Base-by-base conservation (phyloP, 768 basidiomycete species). In the Austroboletus festivus region DNA sequence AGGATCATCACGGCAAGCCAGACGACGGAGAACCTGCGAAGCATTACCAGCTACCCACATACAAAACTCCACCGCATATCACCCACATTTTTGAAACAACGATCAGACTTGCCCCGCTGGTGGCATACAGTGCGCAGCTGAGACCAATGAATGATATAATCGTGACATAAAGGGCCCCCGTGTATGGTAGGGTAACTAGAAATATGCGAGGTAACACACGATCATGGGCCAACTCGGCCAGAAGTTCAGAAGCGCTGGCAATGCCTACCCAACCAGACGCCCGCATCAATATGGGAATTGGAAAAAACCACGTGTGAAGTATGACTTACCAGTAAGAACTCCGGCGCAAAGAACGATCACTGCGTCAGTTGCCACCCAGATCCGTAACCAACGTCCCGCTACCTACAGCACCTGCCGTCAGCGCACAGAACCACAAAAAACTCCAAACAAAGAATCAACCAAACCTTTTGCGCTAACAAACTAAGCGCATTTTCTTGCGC, bases 311-410 rank as follows among this genome's bases (percentile, higher is more conserved):
- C 13, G n/a, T 21, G 4, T 31, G 7, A 16, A 44, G 20, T 22
- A 42, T 21, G 15, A 51, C 62, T 52, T 56, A 74, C 86, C 86
- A 34, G 85, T 82, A 8, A 89, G 70, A 22, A 88, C 80, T 1
- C 85, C 85, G 2, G 83, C 86, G 47, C 81, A 84, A 3, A 89
- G 73, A 13, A 88, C 86, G n/a, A 85, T 61, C 38, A 83, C 73
- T 3, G 85, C 83, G 54, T 90, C 86, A 0, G 79, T 72, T 1
- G 81, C 83, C 11, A 86, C 70, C 73, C 78, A 79, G 12, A 72
- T 73, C 15, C 83, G 69, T 20, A 89, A 58, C 84, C 84, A 87
- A 13, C 60, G 67, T 1, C 83, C 83, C 0, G 76, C 81, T 1
- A 71, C 72, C 83, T 83, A 49, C 12, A 20, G 5, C n/a, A 22